Evolutionary conservation across 176 grass and related monocot species (phyloP).

Genomic region (Thalia dealbata): DNA sequence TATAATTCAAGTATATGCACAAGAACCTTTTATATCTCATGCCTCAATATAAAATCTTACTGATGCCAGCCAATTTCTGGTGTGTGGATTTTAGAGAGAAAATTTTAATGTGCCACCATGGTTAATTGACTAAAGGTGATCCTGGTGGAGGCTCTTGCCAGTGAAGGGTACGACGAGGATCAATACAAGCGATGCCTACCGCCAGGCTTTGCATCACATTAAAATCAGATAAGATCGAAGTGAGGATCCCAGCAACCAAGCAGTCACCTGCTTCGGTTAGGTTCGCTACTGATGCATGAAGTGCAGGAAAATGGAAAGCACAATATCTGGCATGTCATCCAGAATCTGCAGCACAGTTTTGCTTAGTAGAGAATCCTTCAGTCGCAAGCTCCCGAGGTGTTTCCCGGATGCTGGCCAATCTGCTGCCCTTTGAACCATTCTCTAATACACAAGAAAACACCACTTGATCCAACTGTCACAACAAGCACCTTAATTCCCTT

Average conservation of each 20-base stretch:
- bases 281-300: slow-evolving; percentile 54
- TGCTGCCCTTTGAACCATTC: slow-evolving; percentile 25
- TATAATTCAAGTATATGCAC: too few species aligned
- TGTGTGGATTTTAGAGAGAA: too few species aligned
- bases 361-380: slow-evolving; percentile 18
- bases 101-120: too few species aligned
- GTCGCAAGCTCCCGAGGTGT: slow-evolving; percentile 38
- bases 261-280: slow-evolving; percentile 81
- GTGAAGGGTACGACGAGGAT: too few species aligned
- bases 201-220: slow-evolving; percentile 61
- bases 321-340: slow-evolving; percentile 32
- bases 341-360: slow-evolving; percentile 10
- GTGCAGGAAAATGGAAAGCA: slow-evolving; percentile 71
- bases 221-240: slow-evolving; percentile 54
- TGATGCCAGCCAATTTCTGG: too few species aligned
- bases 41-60: too few species aligned
- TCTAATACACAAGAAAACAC: slow-evolving; percentile 73
- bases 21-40: too few species aligned
- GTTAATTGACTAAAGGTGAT: too few species aligned
- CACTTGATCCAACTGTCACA: slow-evolving; percentile 64
- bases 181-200: slow-evolving; percentile 58
- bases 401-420: slow-evolving; percentile 14
- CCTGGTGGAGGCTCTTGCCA: too few species aligned
- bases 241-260: slow-evolving; percentile 71
- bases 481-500: slow-evolving; percentile 78